Base-by-base conservation (phyloP, 768 basidiomycete species). In the Atractiella rhizophila region DNA sequence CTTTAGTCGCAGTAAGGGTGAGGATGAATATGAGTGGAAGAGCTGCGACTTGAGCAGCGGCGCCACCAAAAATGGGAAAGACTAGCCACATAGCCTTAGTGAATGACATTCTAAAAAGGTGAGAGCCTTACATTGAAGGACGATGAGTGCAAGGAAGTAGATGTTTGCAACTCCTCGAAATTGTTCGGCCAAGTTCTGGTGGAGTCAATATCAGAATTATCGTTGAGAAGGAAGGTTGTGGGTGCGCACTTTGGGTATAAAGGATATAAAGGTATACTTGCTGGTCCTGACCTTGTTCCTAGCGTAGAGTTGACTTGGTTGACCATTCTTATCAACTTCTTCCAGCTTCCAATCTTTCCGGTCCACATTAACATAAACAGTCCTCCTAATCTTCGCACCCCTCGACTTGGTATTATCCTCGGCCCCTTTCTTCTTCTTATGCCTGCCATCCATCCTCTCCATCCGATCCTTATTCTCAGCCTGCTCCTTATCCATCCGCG, bases 81-180 rank as follows among this genome's bases (percentile, higher is more conserved):
- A 86, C 75, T 82, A 52, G 10, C 15, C 10, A n/a, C 2, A 6
- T 11, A 28, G 7, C 46, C 15, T 23, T 16, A 13, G 13, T 7
- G 21, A 32, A 11, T 12, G 25, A 18, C n/a, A 19, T 13, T 10
- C 5, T 23, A 27, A 30, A 30, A 16, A 9, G 10, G 33, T 18
- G 15, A 8, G 19, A 28, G 18, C 56, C 69, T 46, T 49, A 79
- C 77, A 52, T 64, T 83, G 77, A 11, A 85, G 62, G 37, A 54
- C 31, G 20, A 51, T 39, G 28, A 51, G 48, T 15, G 42, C 46
- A 27, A 54, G 42, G 63, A 91, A 96, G 63, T 82, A 98, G 31
- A 96, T 60, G 59, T 96, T 96, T 42, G 85, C 85, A 37, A 82
- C 71, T 28, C 86, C 68, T 48, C 79, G 68, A 56, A 96, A 98